Evolutionary conservation across 371 early-diverging fungal genomes (phyloP), one percentile per base, ranked within the genome.

Genomic region (Circinella umbellata): DNA sequence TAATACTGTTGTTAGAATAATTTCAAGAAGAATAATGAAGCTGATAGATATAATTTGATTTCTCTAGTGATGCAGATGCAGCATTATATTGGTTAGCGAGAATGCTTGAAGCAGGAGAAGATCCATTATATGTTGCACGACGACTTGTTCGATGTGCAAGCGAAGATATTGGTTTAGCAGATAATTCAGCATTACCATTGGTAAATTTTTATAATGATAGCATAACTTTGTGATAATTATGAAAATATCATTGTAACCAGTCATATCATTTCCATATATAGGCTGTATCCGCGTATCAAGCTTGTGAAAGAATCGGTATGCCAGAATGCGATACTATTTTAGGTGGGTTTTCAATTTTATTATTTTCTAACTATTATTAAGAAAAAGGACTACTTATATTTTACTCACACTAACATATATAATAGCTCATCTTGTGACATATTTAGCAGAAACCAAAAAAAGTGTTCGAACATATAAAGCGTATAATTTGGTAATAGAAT

Each of bases 161-260:
- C 20, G 96, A 96, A 69, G 96, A 96, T 72, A 90, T 96, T 73
- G 96, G 96, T 0, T 75, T 95, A 57, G 96, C 94, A 0, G 95
- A 96, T 65, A 91, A 85, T 69, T 68, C 83, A 0, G 95, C 95
- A 0, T 75, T 96, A 10, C 86, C 90, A 1, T 69, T 95, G 63
- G 89, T 88, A 81, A 71, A 92, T 66, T 92, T 93, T 77, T 80
- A 81, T 63, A 89, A 71, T 93, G 93, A 88, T 86, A 1, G 86
- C 89, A 27, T 76, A 94, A 14, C 94, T 93, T 0, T 93, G 94
- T 11, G 11, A 42, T 42, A 42, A 9, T 11, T 42, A 42, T 42
- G 42, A 11, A 11, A 6, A 11, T 9, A 9, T 11, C 42, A 42
- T 42, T 42, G 42, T 42, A 9, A 42, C 11, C 42, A 9, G 42